Evolutionary conservation across 2,329 filamentous ascomycete genomes (phyloP), one percentile per base, ranked within the genome.

Genomic region (Penicillium frequentans): DNA sequence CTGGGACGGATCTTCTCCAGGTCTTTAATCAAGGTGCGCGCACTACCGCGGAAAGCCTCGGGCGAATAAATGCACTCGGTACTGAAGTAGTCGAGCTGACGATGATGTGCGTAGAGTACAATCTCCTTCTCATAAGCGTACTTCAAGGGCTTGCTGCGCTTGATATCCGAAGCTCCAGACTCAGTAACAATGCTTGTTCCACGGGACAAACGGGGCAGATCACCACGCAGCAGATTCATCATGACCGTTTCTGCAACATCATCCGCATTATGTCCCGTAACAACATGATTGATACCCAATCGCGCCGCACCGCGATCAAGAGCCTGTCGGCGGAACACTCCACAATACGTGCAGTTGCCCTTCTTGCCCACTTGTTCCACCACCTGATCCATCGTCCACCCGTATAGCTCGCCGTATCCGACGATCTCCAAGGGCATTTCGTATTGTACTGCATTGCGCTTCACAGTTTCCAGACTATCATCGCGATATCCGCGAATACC

Each of bases 101-200:
- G 96, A 79, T 99, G 92, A 71, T 98, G 91, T 5, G 95, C 95
- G 72, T 99, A 99, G 6, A 99, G 82, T 19, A 99, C 95, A 64
- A 99, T 99, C 73, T 99, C 95, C 78, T 99, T 99, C 73, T 99
- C 95, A 71, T 98, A 99, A 1, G 93, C 93, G 73, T 98, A 99
- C 75, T 99, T 98, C 46, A 99, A 82, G 14, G 95, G 95, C 77
- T 99, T 99, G 77, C 91, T 96, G 63, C 95, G 85, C 79, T 96
- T 96, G 64, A 97, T 93, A 59, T 96, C 91, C 57, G 90, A 92
- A n/a, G 83, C 84, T 31, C 86, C 80, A 67, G 86, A 88, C 42
- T 84, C 89, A 2, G 87, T 99, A 14, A 98, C 82, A 66, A 99
- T 98, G 64, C 86, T 95, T 2, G 95, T 98, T 52, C 91, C 93